phyloP scores from a whole-genome alignment of 83 land plant genomes.

The Larix sibirica region DNA sequence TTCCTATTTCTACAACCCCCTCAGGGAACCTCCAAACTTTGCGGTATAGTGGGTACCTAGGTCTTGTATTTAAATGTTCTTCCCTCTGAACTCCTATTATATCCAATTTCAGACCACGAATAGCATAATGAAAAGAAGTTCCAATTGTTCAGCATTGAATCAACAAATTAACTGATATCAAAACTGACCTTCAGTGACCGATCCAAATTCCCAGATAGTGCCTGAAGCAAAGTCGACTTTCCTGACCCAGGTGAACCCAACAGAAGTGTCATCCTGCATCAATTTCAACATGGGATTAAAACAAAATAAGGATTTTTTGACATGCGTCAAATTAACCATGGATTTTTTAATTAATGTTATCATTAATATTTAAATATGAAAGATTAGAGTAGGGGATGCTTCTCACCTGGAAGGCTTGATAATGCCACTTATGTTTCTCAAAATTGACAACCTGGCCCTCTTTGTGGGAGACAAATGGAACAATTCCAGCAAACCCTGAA shows the following conservation, averaged over 20 bases:
- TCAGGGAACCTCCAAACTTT: no score
- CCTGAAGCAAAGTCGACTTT: slow-evolving; percentile 34
- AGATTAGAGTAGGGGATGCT: not conserved
- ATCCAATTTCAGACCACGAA: no score
- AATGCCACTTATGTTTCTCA: slow-evolving; percentile 56
- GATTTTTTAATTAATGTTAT: not conserved
- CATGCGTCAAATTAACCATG: not conserved
- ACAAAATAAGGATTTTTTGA: not conserved
- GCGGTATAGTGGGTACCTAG: no score
- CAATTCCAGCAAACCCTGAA: slow-evolving; percentile 5
- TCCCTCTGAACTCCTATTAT: no score
- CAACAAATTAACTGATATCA: not conserved
- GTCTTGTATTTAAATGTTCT: no score
- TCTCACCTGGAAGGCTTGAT: slow-evolving; percentile 62
- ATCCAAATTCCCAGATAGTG: slow-evolving; percentile 32
- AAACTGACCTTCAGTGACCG: slow-evolving; percentile 24
- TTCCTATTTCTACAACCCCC: no score
- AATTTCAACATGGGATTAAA: not conserved
- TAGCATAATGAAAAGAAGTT: no score
- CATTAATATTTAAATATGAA: not conserved
- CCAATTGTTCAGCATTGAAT: not conserved
- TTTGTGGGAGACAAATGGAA: slow-evolving; percentile 12
- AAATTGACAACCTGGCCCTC: slow-evolving; percentile 20
- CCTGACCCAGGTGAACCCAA: slow-evolving; percentile 43
- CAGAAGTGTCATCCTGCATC: slow-evolving; percentile 33